A percentile compares a stretch with the other conserved stretches of the same genome.
phyloP scores from a whole-genome alignment of 768 basidiomycete genomes.

The Psilocybe tampanensis region DNA sequence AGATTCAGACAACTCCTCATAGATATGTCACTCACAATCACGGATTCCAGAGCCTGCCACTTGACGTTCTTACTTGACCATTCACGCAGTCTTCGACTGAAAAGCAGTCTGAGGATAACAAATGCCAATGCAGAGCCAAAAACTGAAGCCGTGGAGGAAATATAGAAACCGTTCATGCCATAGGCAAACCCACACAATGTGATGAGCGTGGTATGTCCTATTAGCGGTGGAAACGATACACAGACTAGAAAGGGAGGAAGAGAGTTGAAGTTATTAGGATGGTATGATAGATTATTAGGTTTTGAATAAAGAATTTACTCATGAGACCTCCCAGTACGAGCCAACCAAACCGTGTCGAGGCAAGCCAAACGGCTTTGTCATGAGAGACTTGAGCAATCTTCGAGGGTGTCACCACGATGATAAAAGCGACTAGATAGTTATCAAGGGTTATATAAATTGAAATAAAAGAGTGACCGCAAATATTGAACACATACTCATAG shows the following conservation, averaged over 20 bases:
- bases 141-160: constrained; percentile 63
- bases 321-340: constrained; percentile 52
- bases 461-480: not conserved
- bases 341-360: constrained; percentile 63
- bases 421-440: constrained; percentile 32
- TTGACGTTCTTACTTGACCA: constrained; percentile 68
- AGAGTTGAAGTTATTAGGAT: too few species aligned
- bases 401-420: constrained; percentile 59
- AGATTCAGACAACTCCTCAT: not conserved
- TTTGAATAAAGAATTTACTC: constrained; percentile 38
- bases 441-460: constrained; percentile 1
- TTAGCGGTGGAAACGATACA: constrained; percentile 59
- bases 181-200: constrained; percentile 84
- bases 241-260: constrained; percentile 44
- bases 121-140: constrained; percentile 68
- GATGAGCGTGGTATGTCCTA: constrained; percentile 68
- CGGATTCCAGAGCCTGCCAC: constrained; percentile 78
- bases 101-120: constrained; percentile 57
- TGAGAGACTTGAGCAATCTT: constrained; percentile 73
- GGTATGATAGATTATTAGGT: not conserved
- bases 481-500: constrained; percentile 31
- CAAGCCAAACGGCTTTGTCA: constrained; percentile 64
- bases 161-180: constrained; percentile 74
- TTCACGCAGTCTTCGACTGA: constrained; percentile 52
- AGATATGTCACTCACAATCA: constrained; percentile 57